These are phyloP conservation scores for Anaeromyces robustus DNA, from an alignment of 192 early-diverging fungal genomes.

Conservation along the genomic window DNA sequence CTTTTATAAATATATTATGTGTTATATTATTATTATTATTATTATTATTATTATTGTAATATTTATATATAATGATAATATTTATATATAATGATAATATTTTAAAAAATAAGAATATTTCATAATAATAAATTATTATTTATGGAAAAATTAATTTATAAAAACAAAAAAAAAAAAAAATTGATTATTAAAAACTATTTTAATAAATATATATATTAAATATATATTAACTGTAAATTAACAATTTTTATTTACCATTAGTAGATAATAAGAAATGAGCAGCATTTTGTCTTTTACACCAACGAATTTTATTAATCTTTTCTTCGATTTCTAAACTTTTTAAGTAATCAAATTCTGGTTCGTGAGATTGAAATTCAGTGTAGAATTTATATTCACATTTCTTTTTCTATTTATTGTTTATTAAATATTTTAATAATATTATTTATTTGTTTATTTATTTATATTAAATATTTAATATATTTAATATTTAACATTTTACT, in stretches of 20 bases:
- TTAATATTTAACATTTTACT: too few relatives aligned
- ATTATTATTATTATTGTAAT: not conserved
- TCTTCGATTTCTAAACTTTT: slow-evolving; percentile 99
- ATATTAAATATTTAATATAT: too few relatives aligned
- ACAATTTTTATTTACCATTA: slow-evolving; percentile 72
- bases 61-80: too few relatives aligned
- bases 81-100: too few relatives aligned
- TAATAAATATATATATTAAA: too few relatives aligned
- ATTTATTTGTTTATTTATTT: not conserved
- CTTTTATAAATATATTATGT: slow-evolving; percentile 22
- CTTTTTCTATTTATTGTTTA: slow-evolving; percentile 57
- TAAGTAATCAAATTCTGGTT: slow-evolving; percentile 98
- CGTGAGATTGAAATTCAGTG: slow-evolving; percentile 98
- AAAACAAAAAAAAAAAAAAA: too few relatives aligned
- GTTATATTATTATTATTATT: not conserved
- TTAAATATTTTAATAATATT: not conserved
- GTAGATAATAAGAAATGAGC: slow-evolving; percentile 94
- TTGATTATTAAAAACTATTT: too few relatives aligned
- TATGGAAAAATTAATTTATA: too few relatives aligned
- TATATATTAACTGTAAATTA: too few relatives aligned
- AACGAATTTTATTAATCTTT: slow-evolving; percentile 99
- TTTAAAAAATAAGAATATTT: too few relatives aligned
- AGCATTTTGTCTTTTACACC: slow-evolving; percentile 91
- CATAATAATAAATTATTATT: too few relatives aligned
- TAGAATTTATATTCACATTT: slow-evolving; percentile 99